These are phyloP conservation scores for Usnea hakonensis DNA, from an alignment of 495 filamentous ascomycete genomes.

Conservation along the genomic window DNA sequence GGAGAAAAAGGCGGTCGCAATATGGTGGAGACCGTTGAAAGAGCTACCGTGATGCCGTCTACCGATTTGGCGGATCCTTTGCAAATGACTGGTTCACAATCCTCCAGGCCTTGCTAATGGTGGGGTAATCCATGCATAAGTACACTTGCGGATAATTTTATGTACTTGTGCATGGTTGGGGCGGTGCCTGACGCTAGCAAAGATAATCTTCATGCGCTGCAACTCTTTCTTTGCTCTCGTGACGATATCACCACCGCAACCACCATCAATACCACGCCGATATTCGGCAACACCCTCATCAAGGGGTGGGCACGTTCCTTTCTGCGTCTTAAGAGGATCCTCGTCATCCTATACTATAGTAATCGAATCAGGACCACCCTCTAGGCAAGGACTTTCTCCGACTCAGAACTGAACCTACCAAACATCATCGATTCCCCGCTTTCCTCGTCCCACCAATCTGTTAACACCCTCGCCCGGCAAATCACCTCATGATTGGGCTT, in stretches of 20 bases:
- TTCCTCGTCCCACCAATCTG: neutral
- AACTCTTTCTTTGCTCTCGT: too few species aligned
- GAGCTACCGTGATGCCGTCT: neutral
- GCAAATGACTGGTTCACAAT: neutral
- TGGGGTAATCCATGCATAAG: slow-evolving; percentile 5
- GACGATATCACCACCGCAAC: neutral
- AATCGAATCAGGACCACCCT: neutral
- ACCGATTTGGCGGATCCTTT: slow-evolving; percentile 11
- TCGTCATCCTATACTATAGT: neutral
- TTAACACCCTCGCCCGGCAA: neutral
- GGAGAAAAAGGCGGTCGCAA: slow-evolving; percentile 3
- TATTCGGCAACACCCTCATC: neutral
- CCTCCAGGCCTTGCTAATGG: neutral
- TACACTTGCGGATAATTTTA: neutral
- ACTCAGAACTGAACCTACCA: slow-evolving; percentile 3
- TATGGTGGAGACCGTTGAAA: neutral
- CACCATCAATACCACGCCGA: too few species aligned
- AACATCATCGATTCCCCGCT: neutral
- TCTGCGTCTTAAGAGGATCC: too few species aligned
- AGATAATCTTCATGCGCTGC: neutral
- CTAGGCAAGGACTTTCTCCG: neutral
- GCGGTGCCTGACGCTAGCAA: slow-evolving; percentile 1
- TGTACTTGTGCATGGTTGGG: neutral
- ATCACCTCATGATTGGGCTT: neutral
- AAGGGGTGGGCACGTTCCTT: too few species aligned